Base-by-base conservation (phyloP, 345 rosid species). In the Pelargonium nanum region DNA sequence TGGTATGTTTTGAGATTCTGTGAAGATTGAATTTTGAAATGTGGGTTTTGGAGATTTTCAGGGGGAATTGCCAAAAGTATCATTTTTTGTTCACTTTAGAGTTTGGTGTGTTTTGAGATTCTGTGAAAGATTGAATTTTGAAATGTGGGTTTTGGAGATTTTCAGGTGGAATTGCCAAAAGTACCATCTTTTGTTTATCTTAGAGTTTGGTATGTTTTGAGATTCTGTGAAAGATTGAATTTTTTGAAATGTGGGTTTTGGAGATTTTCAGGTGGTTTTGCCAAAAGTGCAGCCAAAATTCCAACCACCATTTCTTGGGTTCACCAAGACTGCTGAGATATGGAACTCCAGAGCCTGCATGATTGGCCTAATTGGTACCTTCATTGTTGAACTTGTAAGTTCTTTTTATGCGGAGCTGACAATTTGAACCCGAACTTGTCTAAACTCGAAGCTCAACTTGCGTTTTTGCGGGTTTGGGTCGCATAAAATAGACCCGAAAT, bases 271-370 rank as follows among this genome's bases (percentile, higher is more conserved):
- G 95, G 77, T 87, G 74, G 80, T 77, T 60, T 24, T 86, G 64
- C 96, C 96, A 22, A 91, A 82, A 74, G 84, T 54, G 69, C 48
- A n/a, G n/a, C n/a, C n/a, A n/a, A n/a, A n/a, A n/a, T 69, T 83
- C 61, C 65, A 70, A 68, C 68, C 81, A 40, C 90, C 90, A 0
- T 81, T 88, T 76, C 75, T 81, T 17, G 98, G 95, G 26, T 91
- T 88, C 61, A 91, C 92, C 6, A 80, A 58, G 67, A 81, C 90
- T 15, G 98, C 90, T 30, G 90, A 88, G 72, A 72, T n/a, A n/a
- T n/a, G n/a, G n/a, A n/a, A n/a, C n/a, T 88, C 96, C n/a, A 84
- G 92, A 73, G 95, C 95, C 64, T 88, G 96, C 64, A 91, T 91
- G 92, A 83, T 85, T 70, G 96, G 95, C 56, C 77, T 91, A 63